These are phyloP conservation scores for Fusarium secorum DNA, from an alignment of 2,329 filamentous ascomycete genomes.

Conservation along the genomic window DNA sequence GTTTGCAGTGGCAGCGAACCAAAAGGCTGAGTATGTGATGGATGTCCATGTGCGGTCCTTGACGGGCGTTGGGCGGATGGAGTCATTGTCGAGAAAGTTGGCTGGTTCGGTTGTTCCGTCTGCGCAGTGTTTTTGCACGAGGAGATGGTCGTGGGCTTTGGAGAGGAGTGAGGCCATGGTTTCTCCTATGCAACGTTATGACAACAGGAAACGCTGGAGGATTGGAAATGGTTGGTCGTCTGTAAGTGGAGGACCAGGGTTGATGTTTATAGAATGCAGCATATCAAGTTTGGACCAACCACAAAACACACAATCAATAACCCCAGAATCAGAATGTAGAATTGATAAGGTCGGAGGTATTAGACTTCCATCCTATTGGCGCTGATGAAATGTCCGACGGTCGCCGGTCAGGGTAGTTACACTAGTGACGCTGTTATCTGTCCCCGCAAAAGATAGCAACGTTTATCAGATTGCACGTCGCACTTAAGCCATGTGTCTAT, in stretches of 20 bases:
- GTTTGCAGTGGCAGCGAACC: slow-evolving; percentile 1
- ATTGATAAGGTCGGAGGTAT: not conserved
- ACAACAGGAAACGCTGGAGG: too few relatives aligned
- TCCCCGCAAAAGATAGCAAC: not conserved
- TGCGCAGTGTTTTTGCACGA: not conserved
- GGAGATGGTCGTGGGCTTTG: not conserved
- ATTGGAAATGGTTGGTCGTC: too few relatives aligned
- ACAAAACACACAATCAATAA: rapidly evolving
- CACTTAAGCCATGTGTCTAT: not conserved
- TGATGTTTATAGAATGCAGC: not conserved
- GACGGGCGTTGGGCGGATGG: slow-evolving; percentile 1
- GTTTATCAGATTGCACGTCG: not conserved
- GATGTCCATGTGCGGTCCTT: slow-evolving; percentile 13
- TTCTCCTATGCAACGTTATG: too few relatives aligned
- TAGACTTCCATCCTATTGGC: not conserved
- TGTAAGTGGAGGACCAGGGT: not conserved
- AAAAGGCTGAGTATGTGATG: slow-evolving; percentile 4
- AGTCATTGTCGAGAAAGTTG: slow-evolving; percentile 15
- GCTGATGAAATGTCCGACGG: not conserved
- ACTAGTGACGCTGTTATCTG: not conserved
- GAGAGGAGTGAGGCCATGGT: not conserved
- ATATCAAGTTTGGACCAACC: not conserved
- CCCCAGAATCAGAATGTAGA: not conserved
- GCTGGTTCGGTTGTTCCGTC: not conserved
- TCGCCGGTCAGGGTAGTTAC: not conserved